Percentiles rank a stretch among this genome's conserved stretches.
Evolutionary conservation across 2,329 filamentous ascomycete genomes (phyloP).

Genomic region (Fusarium verrucosum): DNA sequence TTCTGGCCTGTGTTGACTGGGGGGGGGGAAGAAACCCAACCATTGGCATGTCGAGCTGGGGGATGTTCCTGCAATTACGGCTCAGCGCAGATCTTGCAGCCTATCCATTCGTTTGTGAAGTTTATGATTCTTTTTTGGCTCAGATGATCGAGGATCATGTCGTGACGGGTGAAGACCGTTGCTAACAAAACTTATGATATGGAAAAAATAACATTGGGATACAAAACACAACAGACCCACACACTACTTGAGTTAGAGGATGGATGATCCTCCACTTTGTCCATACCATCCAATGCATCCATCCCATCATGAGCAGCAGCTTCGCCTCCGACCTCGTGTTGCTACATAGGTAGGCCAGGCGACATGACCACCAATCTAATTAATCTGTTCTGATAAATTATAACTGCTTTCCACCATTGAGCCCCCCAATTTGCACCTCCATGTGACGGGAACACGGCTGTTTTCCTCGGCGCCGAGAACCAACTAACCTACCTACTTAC

Average conservation of each 20-base stretch:
- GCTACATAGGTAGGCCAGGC: no score
- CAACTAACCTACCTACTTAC: no score
- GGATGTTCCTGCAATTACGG: conserved; percentile 39
- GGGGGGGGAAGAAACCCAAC: conserved; percentile 24
- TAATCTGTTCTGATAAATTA: conserved; percentile 1
- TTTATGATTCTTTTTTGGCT: conserved; percentile 9
- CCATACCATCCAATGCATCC: conserved; percentile 3
- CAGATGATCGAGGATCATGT: conserved; percentile 8
- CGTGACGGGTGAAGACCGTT: conserved; percentile 4
- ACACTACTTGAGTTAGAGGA: no score
- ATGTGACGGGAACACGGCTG: conserved; percentile 14
- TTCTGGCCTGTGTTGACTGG: conserved; percentile 33
- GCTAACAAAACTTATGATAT: conserved; percentile 14
- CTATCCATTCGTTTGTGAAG: conserved; percentile 1
- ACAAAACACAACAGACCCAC: conserved; percentile 20
- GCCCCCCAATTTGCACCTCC: conserved; percentile 4
- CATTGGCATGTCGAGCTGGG: conserved; percentile 6
- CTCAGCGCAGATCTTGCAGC: conserved; percentile 35
- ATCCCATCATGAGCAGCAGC: conserved; percentile 27
- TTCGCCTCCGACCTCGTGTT: conserved; percentile 43
- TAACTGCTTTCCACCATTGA: conserved; percentile 2
- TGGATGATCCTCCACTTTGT: conserved; percentile 25
- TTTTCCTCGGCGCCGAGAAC: conserved; percentile 19
- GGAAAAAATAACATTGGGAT: conserved; percentile 25
- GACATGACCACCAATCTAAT: conserved; percentile 29